Evolutionary conservation across 2,329 filamentous ascomycete species (phyloP), one percentile per base, ranked within the genome.

Genomic region (Cladosporium sp.): DNA sequence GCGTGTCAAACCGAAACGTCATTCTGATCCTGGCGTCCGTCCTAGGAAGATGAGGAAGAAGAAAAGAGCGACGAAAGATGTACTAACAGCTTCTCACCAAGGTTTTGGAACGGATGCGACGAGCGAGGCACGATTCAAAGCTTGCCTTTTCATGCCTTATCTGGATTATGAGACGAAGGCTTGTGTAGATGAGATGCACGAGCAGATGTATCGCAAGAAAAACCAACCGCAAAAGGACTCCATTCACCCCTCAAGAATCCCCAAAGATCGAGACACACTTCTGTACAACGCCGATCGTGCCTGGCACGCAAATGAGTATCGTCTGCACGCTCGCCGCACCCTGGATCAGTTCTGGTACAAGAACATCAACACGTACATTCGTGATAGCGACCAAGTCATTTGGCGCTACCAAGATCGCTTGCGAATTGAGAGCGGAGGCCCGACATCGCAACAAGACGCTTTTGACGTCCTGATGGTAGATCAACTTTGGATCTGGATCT

Each of bases 391-490:
- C 58, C 83, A 86, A 62, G 82, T 85, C 1, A 81, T 85, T 1
- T 84, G 80, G 61, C 74, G 82, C 9, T 84, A 84, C 58, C 74
- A 77, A 57, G 70, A 66, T 33, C 70, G 72, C 49, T 1, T 37
- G 34, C 34, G 22, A 28, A 28, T 37, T 37, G 35, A 48, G n/a
- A 19, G 38, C 3, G 10, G 5, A 11, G n/a, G 6, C 4, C 2
- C 9, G 4, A 9, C 3, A 28, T 5, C 22, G 4, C 59, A 59
- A 13, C 46, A 51, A 49, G 54, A 58, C 9, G 61, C 82, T 52
- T 74, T 74, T 1, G 83, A 83, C 55, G 77, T 85, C 2, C 83
- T 83, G 63, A 85, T 85, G 82, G 82, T 86, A 0, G 83, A 86
- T 62, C 83, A 86, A 59, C 69, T 86, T n/a, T 86, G 83, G 83